phyloP scores from a whole-genome alignment of 306 rosid genomes.

The Canavalia ensiformis region DNA sequence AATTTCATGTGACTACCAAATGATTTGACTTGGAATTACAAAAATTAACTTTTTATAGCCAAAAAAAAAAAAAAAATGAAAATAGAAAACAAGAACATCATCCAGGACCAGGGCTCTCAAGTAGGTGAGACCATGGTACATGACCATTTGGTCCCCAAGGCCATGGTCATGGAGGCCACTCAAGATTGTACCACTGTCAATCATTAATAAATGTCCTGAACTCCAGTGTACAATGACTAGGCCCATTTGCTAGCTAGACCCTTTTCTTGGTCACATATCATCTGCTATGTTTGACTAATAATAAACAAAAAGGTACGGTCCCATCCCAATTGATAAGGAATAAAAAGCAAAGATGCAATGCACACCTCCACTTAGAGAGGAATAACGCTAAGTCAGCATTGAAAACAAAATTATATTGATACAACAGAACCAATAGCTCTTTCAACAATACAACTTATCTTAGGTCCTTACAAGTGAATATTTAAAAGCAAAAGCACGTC shows the following conservation, averaged over 20 bases:
- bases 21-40: not conserved
- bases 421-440: constrained; percentile 48
- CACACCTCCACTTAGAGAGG: not conserved
- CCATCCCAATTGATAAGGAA: constrained; percentile 1
- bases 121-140: not conserved
- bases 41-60: not conserved
- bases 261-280: constrained; percentile 8
- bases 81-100: not conserved
- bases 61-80: not conserved
- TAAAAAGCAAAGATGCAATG: not conserved
- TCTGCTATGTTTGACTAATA: not conserved
- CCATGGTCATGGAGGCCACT: constrained; percentile 11
- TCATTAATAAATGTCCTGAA: not conserved
- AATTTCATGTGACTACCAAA: constrained; percentile 14
- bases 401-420: constrained; percentile 41
- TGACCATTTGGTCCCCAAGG: constrained; percentile 4
- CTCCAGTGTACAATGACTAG: constrained; percentile 2
- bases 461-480: constrained; percentile 18
- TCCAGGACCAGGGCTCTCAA: constrained; percentile 1
- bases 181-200: not conserved
- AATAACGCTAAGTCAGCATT: not conserved
- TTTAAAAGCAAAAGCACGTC: constrained; percentile 46
- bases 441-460: constrained; percentile 38
- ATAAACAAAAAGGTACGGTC: constrained; percentile 1
- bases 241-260: constrained; percentile 16